Conservation (phyloP, 2,329 filamentous ascomycete genomes). For the Neocucurbitaria cava region DNA sequence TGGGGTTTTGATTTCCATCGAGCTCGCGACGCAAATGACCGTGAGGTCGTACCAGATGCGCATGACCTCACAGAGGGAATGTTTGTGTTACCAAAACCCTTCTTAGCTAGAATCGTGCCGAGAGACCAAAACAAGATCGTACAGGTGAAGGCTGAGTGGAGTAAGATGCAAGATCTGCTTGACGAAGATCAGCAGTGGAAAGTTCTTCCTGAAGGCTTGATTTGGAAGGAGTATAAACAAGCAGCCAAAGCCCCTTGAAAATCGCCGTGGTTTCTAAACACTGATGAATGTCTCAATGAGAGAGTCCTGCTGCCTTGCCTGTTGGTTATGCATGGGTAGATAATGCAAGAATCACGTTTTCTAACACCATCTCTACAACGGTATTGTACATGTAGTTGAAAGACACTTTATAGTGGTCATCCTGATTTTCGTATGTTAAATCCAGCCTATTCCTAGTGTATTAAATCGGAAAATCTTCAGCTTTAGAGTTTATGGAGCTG, state of each 20-base stretch:
- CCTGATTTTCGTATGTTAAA: too few species aligned
- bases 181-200: slow-evolving; percentile 30
- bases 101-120: slow-evolving; percentile 22
- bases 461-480: too few species aligned
- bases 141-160: slow-evolving; percentile 22
- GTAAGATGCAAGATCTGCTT: slow-evolving; percentile 19
- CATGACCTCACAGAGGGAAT: slow-evolving; percentile 26
- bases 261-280: too few species aligned
- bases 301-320: too few species aligned
- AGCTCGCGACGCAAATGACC: slow-evolving; percentile 1
- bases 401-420: too few species aligned
- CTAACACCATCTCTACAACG: too few species aligned
- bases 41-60: slow-evolving; percentile 16
- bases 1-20: slow-evolving; percentile 42
- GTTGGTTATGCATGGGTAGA: too few species aligned
- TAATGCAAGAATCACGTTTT: too few species aligned
- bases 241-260: neutral
- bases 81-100: slow-evolving; percentile 23
- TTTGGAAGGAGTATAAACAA: slow-evolving; percentile 20
- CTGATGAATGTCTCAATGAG: too few species aligned
- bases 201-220: slow-evolving; percentile 22
- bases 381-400: too few species aligned
- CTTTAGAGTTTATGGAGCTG: too few species aligned
- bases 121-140: slow-evolving; percentile 14
- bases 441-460: too few species aligned